Percentiles rank a stretch among this genome's conserved stretches.
phyloP scores from a whole-genome alignment of 768 basidiomycete genomes.

The Auriscalpium vulgare region DNA sequence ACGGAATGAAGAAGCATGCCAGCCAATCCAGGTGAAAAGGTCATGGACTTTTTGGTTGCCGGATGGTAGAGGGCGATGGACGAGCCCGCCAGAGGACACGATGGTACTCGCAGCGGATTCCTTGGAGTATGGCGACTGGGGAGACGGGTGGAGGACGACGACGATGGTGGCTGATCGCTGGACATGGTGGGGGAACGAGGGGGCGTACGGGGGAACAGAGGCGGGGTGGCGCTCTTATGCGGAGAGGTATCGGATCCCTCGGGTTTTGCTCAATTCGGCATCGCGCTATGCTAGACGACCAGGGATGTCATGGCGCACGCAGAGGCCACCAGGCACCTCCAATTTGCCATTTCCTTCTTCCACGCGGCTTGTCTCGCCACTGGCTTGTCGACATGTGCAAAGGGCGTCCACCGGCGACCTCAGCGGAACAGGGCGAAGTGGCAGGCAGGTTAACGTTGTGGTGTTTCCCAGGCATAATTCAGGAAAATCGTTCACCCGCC shows the following conservation, averaged over 20 bases:
- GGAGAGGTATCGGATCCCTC: not conserved
- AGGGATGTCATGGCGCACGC: no score
- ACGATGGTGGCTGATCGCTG: constrained; percentile 69
- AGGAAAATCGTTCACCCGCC: no score
- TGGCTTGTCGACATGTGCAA: no score
- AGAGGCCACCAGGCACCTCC: no score
- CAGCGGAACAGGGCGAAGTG: no score
- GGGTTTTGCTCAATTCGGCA: not conserved
- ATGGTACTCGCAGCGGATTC: constrained; percentile 90
- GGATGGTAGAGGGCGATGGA: constrained; percentile 90
- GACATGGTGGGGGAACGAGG: constrained; percentile 24
- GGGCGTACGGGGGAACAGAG: constrained; percentile 1
- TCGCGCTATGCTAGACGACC: not conserved
- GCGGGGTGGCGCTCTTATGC: not conserved
- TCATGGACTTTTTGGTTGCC: constrained; percentile 98
- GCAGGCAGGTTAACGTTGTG: no score
- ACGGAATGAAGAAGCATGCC: constrained; percentile 92
- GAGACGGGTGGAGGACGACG: constrained; percentile 91
- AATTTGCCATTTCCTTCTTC: no score
- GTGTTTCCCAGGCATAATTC: no score
- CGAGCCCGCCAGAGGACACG: constrained; percentile 98
- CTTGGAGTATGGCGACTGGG: constrained; percentile 93
- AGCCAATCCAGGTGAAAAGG: constrained; percentile 97
- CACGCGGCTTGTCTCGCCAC: no score
- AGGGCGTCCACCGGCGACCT: no score